Conservation (phyloP, 2,329 filamentous ascomycete genomes). For the Ceratocystiopsis brevicomis region DNA sequence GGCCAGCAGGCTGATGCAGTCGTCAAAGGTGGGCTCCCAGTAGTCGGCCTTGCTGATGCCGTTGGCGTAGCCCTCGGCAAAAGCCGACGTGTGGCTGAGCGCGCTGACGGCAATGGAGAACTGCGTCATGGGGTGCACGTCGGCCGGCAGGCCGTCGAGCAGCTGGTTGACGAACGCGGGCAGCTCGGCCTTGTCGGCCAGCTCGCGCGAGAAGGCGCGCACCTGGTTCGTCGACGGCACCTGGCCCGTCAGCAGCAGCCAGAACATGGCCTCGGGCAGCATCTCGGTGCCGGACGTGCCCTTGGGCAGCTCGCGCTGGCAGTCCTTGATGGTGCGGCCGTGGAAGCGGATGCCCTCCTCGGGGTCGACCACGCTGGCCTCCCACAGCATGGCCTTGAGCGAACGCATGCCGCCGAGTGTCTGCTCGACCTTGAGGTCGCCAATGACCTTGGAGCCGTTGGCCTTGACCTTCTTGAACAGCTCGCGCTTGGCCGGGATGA, state of each 20-base stretch:
- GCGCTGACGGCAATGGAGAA: conserved; percentile 88
- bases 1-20: conserved; percentile 79
- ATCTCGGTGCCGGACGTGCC: conserved; percentile 85
- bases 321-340: conserved; percentile 94
- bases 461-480: conserved; percentile 87
- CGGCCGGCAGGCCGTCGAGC: conserved; percentile 73
- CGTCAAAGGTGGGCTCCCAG: conserved; percentile 97
- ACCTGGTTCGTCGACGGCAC: conserved; percentile 71
- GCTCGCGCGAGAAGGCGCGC: conserved; percentile 62
- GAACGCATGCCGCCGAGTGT: conserved; percentile 93
- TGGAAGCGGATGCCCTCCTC: conserved; percentile 98
- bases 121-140: conserved; percentile 96
- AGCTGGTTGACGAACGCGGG: conserved; percentile 71
- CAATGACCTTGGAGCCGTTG: conserved; percentile 62
- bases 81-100: conserved; percentile 86
- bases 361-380: conserved; percentile 89
- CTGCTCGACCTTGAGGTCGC: conserved; percentile 86
- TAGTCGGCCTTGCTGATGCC: conserved; percentile 91
- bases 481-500: conserved; percentile 83
- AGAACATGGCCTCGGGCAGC: conserved; percentile 99
- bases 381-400: conserved; percentile 96
- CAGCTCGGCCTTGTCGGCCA: conserved; percentile 70
- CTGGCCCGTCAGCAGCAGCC: conserved; percentile 85
- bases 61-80: conserved; percentile 80
- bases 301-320: conserved; percentile 84